Evolutionary conservation across 2,329 filamentous ascomycete genomes (phyloP), one percentile per base, ranked within the genome.

Genomic region (Nigrospora osmanthi): DNA sequence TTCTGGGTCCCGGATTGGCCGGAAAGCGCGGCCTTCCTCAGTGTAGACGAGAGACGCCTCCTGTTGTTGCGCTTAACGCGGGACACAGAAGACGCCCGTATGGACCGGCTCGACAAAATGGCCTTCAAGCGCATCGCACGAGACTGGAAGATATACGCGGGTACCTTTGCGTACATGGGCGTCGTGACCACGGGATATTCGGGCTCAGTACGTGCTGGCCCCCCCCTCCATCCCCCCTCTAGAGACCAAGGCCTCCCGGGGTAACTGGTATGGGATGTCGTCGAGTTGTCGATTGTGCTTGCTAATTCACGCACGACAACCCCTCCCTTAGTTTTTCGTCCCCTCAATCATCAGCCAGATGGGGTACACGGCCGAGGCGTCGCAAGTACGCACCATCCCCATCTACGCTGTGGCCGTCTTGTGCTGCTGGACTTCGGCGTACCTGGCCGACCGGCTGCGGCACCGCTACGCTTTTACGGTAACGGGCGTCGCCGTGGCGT

Each of bases 1-100:
- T 69, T 67, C 54, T 59, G 75, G 47, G 70, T 77, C 14, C 67
- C 66, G 30, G 75, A 78, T 55, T 74, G 69, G 52, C 73, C 73
- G 0, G 60, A 64, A 14, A 65, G 61, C 15, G 67, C 69, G 32
- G 62, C 59, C 4, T 76, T 73, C 58, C 62, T 77, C 13, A 66
- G 58, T 4, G 51, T 60, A 2, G 54, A 65, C 2, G 70, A 76
- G 50, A 66, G 61, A 23, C 46, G 49, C 4, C 59, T 63, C 28
- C 51, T 68, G 4, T 49, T 55, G 28, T 49, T 51, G 12, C 58
- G 65, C 11, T 49, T 69, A 9, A 51, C 56, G 17, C 58, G 60
- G 36, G 59, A 59, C 37, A 19, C 44, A 45, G 12, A 50, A 54
- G 53, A 47, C 71, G 52, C 69, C 69, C 40, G 72, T 14, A 38